These are phyloP conservation scores for Saccharomycopsis phalli DNA, from an alignment of 1,139 yeast genomes.

Conservation along the genomic window DNA sequence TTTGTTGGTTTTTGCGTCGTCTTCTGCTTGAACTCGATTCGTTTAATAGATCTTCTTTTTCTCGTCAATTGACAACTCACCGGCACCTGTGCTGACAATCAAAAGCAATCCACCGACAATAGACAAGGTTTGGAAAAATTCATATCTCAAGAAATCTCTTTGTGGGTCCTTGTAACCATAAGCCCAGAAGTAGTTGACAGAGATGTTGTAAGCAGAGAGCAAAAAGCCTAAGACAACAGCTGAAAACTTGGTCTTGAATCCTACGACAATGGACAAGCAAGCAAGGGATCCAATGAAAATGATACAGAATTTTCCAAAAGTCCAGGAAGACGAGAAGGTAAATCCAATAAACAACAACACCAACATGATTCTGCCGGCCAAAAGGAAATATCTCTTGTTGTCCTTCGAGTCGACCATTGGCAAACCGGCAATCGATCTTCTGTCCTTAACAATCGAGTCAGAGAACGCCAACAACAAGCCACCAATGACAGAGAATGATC, in stretches of 20 bases:
- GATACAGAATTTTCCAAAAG: conserved; percentile 54
- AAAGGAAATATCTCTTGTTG: conserved; percentile 72
- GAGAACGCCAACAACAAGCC: conserved; percentile 85
- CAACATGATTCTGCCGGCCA: conserved; percentile 84
- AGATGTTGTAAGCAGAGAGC: conserved; percentile 66
- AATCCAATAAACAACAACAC: conserved; percentile 82
- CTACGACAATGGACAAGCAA: conserved; percentile 78
- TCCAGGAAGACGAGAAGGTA: conserved; percentile 71
- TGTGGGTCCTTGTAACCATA: conserved; percentile 61
- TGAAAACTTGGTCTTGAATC: conserved; percentile 86
- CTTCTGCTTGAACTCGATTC: neutral
- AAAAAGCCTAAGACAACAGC: conserved; percentile 72
- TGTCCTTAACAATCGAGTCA: conserved; percentile 80
- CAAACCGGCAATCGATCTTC: conserved; percentile 79
- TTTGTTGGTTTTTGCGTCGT: conserved; percentile 9
- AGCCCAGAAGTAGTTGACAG: conserved; percentile 87
- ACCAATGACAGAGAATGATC: conserved; percentile 88
- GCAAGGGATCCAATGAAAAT: conserved; percentile 63
- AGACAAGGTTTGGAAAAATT: conserved; percentile 88
- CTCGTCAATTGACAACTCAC: conserved; percentile 87
- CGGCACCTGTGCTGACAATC: conserved; percentile 95
- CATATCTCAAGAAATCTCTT: conserved; percentile 87
- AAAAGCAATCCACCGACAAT: conserved; percentile 90
- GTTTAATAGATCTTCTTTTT: conserved; percentile 82
- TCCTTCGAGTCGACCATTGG: conserved; percentile 82